These are phyloP conservation scores for Lentinula aciculospora DNA, from an alignment of 768 basidiomycete genomes.

Conservation along the genomic window DNA sequence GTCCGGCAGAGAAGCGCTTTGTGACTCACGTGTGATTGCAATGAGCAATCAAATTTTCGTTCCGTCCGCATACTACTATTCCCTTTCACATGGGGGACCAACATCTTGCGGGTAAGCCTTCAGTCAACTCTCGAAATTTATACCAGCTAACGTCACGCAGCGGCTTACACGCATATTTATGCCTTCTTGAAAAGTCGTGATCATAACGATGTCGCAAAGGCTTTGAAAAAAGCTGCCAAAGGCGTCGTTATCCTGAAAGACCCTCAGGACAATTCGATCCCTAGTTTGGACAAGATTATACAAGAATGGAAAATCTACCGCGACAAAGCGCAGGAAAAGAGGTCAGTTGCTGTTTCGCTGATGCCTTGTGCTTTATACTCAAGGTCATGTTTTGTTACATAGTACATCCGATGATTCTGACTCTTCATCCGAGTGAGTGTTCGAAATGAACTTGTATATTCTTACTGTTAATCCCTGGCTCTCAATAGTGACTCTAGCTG, in stretches of 20 bases:
- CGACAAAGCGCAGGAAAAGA: slow-evolving; percentile 11
- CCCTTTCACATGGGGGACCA: slow-evolving; percentile 23
- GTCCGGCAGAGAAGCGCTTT: background rate
- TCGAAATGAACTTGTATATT: background rate
- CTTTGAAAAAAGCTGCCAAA: slow-evolving; percentile 70
- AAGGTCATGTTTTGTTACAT: slow-evolving; percentile 10
- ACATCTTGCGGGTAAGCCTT: slow-evolving; percentile 46
- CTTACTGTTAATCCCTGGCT: background rate
- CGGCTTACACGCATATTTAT: slow-evolving; percentile 72
- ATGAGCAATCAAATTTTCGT: background rate
- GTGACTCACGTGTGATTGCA: background rate
- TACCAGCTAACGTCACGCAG: slow-evolving; percentile 26
- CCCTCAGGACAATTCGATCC: slow-evolving; percentile 31
- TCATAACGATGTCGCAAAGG: slow-evolving; percentile 66
- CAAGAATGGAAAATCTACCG: slow-evolving; percentile 50
- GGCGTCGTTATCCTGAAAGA: slow-evolving; percentile 57
- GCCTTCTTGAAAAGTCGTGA: slow-evolving; percentile 62
- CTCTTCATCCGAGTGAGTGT: slow-evolving; percentile 10
- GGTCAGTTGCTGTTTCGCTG: slow-evolving; percentile 14
- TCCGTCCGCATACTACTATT: slow-evolving; percentile 16
- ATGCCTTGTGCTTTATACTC: slow-evolving; percentile 14
- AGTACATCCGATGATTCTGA: slow-evolving; percentile 19
- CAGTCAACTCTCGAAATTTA: background rate
- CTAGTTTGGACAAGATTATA: slow-evolving; percentile 61
- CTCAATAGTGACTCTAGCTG: slow-evolving; percentile 12